Conservation (phyloP, 108 stramenopile genomes). For the Skeletonema tropicum region DNA sequence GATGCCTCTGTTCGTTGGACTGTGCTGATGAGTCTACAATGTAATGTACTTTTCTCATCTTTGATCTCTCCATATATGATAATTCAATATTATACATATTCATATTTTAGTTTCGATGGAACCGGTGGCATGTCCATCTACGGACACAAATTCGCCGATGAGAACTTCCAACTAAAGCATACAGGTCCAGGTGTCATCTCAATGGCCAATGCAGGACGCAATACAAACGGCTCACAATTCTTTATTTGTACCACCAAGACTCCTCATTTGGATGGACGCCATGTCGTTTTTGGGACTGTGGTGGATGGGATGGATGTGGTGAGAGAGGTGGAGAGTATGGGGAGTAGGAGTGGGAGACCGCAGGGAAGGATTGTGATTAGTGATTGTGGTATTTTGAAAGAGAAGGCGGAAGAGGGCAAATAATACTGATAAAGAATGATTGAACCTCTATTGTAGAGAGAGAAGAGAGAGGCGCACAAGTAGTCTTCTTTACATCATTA, state of each 20-base stretch:
- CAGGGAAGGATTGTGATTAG: constrained; percentile 53
- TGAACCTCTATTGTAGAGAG: neutral
- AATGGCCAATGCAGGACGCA: constrained; percentile 97
- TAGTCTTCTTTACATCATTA: too few species aligned
- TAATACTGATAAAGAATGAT: neutral
- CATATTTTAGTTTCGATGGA: too few species aligned
- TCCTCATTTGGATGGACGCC: constrained; percentile 91
- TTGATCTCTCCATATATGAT: too few species aligned
- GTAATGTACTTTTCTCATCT: too few species aligned
- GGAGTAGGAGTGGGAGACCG: constrained; percentile 68
- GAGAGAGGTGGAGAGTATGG: constrained; percentile 68
- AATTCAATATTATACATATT: too few species aligned
- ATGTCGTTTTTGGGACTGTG: constrained; percentile 86
- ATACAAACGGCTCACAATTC: constrained; percentile 78
- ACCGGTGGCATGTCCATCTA: constrained; percentile 75
- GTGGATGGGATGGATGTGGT: constrained; percentile 82
- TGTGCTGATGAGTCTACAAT: too few species aligned
- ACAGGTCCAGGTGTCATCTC: constrained; percentile 80
- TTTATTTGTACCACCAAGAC: constrained; percentile 87
- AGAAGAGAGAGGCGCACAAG: too few species aligned
- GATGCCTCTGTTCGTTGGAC: too few species aligned
- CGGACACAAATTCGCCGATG: constrained; percentile 91
- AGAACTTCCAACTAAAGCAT: constrained; percentile 94
- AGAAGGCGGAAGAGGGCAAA: neutral
- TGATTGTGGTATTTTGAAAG: constrained; percentile 67